Percentiles rank a stretch among this genome's conserved stretches.
Evolutionary conservation across 2,329 filamentous ascomycete species (phyloP).

Genomic region (Penicillium capsulatum): DNA sequence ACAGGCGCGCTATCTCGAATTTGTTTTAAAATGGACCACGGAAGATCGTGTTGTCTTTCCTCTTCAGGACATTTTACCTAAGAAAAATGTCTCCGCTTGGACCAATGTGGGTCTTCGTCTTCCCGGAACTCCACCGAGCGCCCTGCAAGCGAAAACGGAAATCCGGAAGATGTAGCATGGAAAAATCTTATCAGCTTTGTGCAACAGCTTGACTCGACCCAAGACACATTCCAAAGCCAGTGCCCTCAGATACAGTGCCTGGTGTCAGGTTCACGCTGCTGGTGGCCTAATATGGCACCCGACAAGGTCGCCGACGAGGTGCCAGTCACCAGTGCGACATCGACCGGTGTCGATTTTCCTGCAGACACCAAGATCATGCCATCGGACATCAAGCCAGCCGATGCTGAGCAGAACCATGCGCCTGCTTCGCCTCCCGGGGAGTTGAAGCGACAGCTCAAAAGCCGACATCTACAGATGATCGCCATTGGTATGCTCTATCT

Average conservation of each 20-base stretch:
- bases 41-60: constrained; percentile 8
- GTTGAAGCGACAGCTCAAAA: constrained; percentile 75
- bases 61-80: constrained; percentile 18
- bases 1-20: too few relatives aligned
- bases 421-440: constrained; percentile 16
- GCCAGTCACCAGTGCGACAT: constrained; percentile 2
- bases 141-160: constrained; percentile 4
- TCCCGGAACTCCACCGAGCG: constrained; percentile 5
- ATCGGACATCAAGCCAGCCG: constrained; percentile 17
- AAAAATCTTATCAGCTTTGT: too few relatives aligned
- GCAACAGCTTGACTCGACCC: neutral
- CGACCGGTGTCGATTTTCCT: neutral
- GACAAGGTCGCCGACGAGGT: constrained; percentile 6
- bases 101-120: too few relatives aligned
- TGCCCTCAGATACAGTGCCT: neutral
- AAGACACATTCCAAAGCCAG: neutral
- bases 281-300: constrained; percentile 12
- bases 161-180: constrained; percentile 1
- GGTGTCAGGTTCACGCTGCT: neutral
- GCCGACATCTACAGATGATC: constrained; percentile 94
- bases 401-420: constrained; percentile 8
- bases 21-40: neutral
- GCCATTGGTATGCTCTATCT: constrained; percentile 70
- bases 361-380: constrained; percentile 12
- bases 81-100: too few relatives aligned